phyloP scores from a whole-genome alignment of 2,329 filamentous ascomycete species.

The Penicillium verrucosum region DNA sequence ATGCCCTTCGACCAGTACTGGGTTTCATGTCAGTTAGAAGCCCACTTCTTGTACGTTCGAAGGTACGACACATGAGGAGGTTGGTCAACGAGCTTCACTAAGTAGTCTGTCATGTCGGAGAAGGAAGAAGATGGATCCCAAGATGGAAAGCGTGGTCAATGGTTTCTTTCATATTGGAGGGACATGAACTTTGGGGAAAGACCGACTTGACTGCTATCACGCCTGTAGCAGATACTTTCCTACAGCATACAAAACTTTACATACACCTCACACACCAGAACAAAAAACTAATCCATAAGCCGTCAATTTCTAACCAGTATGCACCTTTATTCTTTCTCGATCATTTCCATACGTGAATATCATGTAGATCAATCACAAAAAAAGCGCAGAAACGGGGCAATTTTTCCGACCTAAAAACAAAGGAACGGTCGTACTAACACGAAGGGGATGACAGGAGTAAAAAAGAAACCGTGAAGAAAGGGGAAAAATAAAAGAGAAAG shows the following conservation, averaged over 20 bases:
- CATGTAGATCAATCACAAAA: slow-evolving; percentile 14
- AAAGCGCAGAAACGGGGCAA: slow-evolving; percentile 16
- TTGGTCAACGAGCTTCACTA: not conserved
- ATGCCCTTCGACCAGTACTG: slow-evolving; percentile 5
- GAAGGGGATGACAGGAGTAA: slow-evolving; percentile 12
- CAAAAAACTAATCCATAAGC: slow-evolving; percentile 10
- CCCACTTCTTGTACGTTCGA: not conserved
- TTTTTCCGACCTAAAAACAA: slow-evolving; percentile 14
- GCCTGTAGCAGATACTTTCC: not conserved
- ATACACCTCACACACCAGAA: not conserved
- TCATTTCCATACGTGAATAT: slow-evolving; percentile 17
- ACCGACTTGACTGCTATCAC: not conserved
- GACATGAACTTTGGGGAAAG: not conserved
- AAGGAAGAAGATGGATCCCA: not conserved
- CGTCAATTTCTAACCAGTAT: slow-evolving; percentile 14
- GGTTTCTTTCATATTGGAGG: not conserved
- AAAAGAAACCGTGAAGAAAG: slow-evolving; percentile 23
- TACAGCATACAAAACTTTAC: not conserved
- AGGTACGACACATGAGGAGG: not conserved
- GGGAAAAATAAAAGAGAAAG: slow-evolving; percentile 19
- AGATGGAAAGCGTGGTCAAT: not conserved
- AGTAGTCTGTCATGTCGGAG: not conserved
- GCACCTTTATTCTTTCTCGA: slow-evolving; percentile 14
- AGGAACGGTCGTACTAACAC: slow-evolving; percentile 13
- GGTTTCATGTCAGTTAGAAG: not conserved